Percentiles rank a stretch among this genome's conserved stretches.
Conservation (phyloP, 148 eudicot species). For the Rhododendron henanense region DNA sequence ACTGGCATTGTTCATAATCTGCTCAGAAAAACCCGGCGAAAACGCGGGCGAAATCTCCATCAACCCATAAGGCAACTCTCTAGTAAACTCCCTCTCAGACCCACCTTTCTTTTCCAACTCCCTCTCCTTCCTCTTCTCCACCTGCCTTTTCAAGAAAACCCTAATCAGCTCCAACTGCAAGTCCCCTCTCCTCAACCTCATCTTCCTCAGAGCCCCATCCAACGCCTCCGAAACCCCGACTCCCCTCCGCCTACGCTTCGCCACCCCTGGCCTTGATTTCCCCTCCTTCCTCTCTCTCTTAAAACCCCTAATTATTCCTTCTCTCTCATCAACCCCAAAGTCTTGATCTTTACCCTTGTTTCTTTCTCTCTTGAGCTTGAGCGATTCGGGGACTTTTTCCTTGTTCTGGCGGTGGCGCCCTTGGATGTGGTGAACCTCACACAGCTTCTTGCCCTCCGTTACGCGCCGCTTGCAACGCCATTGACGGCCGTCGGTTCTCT, state of each 20-base stretch:
- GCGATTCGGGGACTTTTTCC: slow-evolving; percentile 61
- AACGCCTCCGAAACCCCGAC: slow-evolving; percentile 38
- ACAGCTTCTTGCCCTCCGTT: slow-evolving; percentile 57
- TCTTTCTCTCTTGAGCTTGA: slow-evolving; percentile 54
- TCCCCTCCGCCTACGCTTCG: slow-evolving; percentile 5
- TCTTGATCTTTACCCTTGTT: slow-evolving; percentile 10
- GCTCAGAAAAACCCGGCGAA: slow-evolving; percentile 37
- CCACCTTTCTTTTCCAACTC: slow-evolving; percentile 21
- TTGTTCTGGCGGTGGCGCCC: slow-evolving; percentile 63
- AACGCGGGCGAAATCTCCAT: slow-evolving; percentile 66
- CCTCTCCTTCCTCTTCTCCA: slow-evolving; percentile 64
- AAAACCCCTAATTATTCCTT: slow-evolving; percentile 5
- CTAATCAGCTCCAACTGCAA: slow-evolving; percentile 67
- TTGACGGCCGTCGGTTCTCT: slow-evolving; percentile 75
- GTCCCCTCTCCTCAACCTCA: slow-evolving; percentile 58
- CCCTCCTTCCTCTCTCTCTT: slow-evolving; percentile 26
- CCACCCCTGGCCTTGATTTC: neutral
- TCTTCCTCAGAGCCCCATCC: slow-evolving; percentile 60
- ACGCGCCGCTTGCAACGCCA: slow-evolving; percentile 83
- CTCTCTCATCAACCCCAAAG: neutral
- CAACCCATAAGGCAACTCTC: slow-evolving; percentile 67
- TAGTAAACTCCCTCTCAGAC: slow-evolving; percentile 30
- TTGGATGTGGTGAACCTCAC: slow-evolving; percentile 72
- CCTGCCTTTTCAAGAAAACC: slow-evolving; percentile 59
- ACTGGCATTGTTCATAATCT: slow-evolving; percentile 35